Percentiles rank a stretch among this genome's conserved stretches.
Conservation (phyloP, 768 basidiomycete genomes). For the Botryobasidium botryosum region DNA sequence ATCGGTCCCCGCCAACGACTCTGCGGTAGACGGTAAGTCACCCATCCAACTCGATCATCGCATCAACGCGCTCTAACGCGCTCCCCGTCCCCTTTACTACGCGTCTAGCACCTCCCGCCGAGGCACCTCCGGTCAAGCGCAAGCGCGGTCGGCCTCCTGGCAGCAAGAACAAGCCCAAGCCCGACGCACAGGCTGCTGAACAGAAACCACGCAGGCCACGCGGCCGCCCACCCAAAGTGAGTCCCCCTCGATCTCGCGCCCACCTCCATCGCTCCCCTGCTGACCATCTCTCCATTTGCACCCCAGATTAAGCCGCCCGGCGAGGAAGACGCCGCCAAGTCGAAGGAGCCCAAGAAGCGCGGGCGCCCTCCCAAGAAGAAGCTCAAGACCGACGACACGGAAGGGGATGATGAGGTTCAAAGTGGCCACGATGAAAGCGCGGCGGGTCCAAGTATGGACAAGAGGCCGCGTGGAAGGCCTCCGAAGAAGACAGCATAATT, state of each 20-base stretch:
- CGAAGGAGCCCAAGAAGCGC: constrained; percentile 47
- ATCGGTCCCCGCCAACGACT: no score
- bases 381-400: constrained; percentile 5
- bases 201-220: constrained; percentile 54
- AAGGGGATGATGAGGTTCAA: neutral
- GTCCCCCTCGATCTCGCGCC: no score
- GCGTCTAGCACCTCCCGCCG: constrained; percentile 15
- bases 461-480: constrained; percentile 7
- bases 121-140: constrained; percentile 22
- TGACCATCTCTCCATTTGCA: neutral
- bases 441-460: no score
- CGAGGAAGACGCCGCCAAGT: constrained; percentile 21
- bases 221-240: constrained; percentile 51
- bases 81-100: neutral
- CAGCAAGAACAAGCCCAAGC: no score
- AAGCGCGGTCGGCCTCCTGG: constrained; percentile 35
- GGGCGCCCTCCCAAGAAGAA: constrained; percentile 57
- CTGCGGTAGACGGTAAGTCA: no score
- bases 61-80: no score
- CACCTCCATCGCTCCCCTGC: no score
- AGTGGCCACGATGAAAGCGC: no score
- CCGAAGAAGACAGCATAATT: constrained; percentile 5
- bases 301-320: neutral
- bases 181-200: no score
- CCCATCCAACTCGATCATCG: no score